Base-by-base conservation (phyloP, 2,329 filamentous ascomycete genomes). In the Phaeoacremonium minimum region DNA sequence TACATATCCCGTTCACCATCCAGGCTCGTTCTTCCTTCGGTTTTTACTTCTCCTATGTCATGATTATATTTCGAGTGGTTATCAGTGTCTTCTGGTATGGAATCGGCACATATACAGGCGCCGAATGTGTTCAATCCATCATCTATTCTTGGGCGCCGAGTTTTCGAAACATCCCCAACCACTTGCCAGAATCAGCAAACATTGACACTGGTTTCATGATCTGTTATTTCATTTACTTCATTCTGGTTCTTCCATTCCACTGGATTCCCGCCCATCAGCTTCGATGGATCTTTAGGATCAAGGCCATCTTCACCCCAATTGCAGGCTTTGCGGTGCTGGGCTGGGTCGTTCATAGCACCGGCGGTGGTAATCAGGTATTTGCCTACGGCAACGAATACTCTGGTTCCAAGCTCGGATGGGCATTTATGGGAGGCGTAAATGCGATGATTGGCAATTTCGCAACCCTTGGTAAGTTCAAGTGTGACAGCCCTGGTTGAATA, bases 121-220 rank as follows among this genome's bases (percentile, higher is more conserved):
- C 34, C 3, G 32, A 33, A n/a, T 36, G 33, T 1, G 38, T 40
- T 17, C 38, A 34, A 13, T 28, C 17, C 34, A 40, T 40, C 33
- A 40, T 40, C 30, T 33, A 33, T 2, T 55, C 60, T 13, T 62
- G 66, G 37, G 67, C 62, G 61, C 63, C 64, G 1, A 58, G 55
- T 15, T 66, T 63, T 41, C 44, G 51, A 13, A 53, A 50, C 35
- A 56, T 71, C n/a, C 62, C 61, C 4, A 69, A 70, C 38, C 54
- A 56, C 18, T 54, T 71, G 16, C 54, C 63, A 2, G 49, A 47
- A 1, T 56, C 46, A 29, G 58, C 61, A n/a, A 60, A 61, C 41
- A 54, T 55, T 20, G 56, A 55, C 2, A 48, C 46, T 9, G 43
- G 45, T 32, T 43, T 45, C 36, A 43, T 46, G n/a, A 37, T 37